Base-by-base conservation (phyloP, 257 asterid species). In the Linaria vulgaris region DNA sequence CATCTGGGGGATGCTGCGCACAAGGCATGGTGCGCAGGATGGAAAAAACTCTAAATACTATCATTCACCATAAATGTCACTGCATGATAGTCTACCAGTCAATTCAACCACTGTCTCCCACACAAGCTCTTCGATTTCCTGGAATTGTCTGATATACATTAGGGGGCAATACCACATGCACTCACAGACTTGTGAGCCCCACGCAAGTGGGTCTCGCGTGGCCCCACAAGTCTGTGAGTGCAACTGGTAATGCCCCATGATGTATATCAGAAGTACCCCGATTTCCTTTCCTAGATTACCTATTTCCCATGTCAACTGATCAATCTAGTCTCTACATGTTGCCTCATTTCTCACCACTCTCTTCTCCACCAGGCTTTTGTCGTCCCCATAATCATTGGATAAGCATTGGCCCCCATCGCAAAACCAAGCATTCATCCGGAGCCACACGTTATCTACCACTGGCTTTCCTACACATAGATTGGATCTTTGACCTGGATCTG, bases 101-200 rank as follows among this genome's bases (percentile, higher is more conserved):
- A 83, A 75, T 70, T 85, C 96, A 69, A 76, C 63, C 81, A 89
- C 78, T 25, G 81, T 74, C 45, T 87, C 97, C 24, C 62, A 57
- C 75, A 87, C 77, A 19, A 90, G 83, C 80, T 85, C 95, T 51
- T 83, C 91, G n/a, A n/a, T n/a, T n/a, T n/a, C n/a, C n/a, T n/a
- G n/a, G n/a, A n/a, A n/a, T n/a, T n/a, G n/a, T n/a, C n/a, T n/a
- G n/a, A n/a, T n/a, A n/a, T n/a, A n/a, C n/a, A n/a, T n/a, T n/a
- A n/a, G n/a, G n/a, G n/a, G n/a, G n/a, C n/a, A n/a, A n/a, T n/a
- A n/a, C n/a, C n/a, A n/a, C n/a, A n/a, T n/a, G n/a, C n/a, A n/a
- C n/a, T n/a, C n/a, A n/a, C n/a, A n/a, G n/a, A n/a, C n/a, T n/a
- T n/a, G n/a, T n/a, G n/a, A n/a, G n/a, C n/a, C n/a, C n/a, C n/a